Percentiles rank a stretch among this genome's conserved stretches.
Evolutionary conservation across 176 grass and related monocot genomes (phyloP).

Genomic region (Echinochloa phyllopogon): DNA sequence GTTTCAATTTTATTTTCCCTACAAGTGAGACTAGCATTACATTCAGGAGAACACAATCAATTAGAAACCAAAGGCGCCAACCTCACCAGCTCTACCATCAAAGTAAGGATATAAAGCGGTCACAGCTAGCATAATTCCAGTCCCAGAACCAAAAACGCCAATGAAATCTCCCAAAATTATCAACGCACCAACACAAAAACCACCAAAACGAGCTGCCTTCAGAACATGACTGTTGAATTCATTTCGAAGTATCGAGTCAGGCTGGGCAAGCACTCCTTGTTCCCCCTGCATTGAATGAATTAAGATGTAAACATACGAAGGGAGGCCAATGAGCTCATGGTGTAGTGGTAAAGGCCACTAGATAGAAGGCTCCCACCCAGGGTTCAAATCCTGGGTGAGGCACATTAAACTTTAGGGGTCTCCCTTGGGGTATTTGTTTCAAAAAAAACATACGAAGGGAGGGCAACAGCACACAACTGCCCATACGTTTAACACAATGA

Average conservation of each 20-base stretch:
- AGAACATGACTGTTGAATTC: not conserved
- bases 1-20: too few species aligned
- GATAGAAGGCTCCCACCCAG: too few species aligned
- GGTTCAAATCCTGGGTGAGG: too few species aligned
- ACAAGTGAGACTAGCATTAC: too few species aligned
- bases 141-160: not conserved
- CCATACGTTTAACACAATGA: constrained; percentile 16
- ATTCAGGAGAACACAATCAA: too few species aligned
- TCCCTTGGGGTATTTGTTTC: too few species aligned
- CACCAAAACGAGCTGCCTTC: constrained; percentile 14
- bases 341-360: too few species aligned
- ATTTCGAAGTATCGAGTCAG: not conserved
- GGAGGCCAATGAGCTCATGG: too few species aligned
- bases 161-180: constrained; percentile 7
- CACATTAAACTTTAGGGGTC: too few species aligned
- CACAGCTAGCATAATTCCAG: constrained; percentile 8
- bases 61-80: not conserved
- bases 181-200: constrained; percentile 10
- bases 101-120: not conserved
- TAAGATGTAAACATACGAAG: not conserved
- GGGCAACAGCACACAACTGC: too few species aligned
- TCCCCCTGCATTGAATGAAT: not conserved
- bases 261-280: not conserved
- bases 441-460: too few species aligned
- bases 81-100: not conserved